phyloP scores from a whole-genome alignment of 2,329 filamentous ascomycete genomes.

The Pseudocercospora fijiensis region DNA sequence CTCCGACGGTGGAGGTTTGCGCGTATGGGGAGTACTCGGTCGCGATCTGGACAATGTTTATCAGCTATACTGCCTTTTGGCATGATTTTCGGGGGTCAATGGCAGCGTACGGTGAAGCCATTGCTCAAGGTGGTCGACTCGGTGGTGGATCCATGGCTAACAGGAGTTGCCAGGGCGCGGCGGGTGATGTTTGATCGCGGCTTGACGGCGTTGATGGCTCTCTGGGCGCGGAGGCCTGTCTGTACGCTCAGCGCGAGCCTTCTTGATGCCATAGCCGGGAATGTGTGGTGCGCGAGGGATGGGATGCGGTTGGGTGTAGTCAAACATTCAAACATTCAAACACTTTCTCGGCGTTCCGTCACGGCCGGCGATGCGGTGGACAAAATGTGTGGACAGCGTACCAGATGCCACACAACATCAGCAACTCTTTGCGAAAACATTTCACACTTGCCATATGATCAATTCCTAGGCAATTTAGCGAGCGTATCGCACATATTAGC shows the following conservation, averaged over 20 bases:
- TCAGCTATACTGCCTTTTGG: slow-evolving; percentile 19
- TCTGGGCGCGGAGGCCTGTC: slow-evolving; percentile 83
- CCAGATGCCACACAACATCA: not conserved
- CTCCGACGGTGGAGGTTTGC: slow-evolving; percentile 95
- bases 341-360: not conserved
- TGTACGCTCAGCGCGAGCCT: slow-evolving; percentile 94
- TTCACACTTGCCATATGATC: not conserved
- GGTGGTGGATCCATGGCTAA: slow-evolving; percentile 72
- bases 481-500: not conserved
- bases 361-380: not conserved
- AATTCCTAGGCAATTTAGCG: not conserved
- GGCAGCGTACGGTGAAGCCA: slow-evolving; percentile 78
- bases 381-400: not conserved
- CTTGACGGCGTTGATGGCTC: slow-evolving; percentile 73
- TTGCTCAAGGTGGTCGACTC: slow-evolving; percentile 96
- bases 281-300: slow-evolving; percentile 36
- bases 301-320: slow-evolving; percentile 41
- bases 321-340: not conserved
- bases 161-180: slow-evolving; percentile 80
- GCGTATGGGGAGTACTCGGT: slow-evolving; percentile 98
- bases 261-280: slow-evolving; percentile 80
- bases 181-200: slow-evolving; percentile 58
- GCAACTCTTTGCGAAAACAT: not conserved
- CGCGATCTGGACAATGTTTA: slow-evolving; percentile 66
- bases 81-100: slow-evolving; percentile 17